phyloP scores from a whole-genome alignment of 225 moss, liverwort and hornwort genomes.

The Bryum argenteum region DNA sequence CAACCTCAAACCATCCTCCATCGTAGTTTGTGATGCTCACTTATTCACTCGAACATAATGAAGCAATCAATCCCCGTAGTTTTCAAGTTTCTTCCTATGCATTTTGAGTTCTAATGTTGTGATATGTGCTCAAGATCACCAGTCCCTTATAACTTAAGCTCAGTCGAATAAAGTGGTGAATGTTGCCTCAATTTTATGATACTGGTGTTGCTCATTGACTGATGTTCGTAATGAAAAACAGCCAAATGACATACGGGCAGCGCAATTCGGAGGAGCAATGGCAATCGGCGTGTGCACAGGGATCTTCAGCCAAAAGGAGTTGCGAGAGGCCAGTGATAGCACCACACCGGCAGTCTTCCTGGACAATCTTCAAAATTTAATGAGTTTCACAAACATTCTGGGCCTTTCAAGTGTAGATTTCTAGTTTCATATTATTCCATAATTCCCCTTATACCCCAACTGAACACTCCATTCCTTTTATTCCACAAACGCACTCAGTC shows the following conservation, averaged over 20 bases:
- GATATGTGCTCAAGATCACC: too few relatives aligned
- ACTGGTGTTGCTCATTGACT: too few relatives aligned
- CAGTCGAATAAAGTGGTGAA: too few relatives aligned
- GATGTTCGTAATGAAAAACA: slow-evolving; percentile 34
- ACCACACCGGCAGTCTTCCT: slow-evolving; percentile 62
- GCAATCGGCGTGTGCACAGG: slow-evolving; percentile 91
- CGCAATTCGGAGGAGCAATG: slow-evolving; percentile 82
- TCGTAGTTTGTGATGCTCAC: slow-evolving; percentile 12
- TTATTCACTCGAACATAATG: not conserved
- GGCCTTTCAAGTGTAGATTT: slow-evolving; percentile 50
- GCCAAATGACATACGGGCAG: slow-evolving; percentile 89
- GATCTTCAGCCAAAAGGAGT: slow-evolving; percentile 64
- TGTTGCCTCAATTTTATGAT: slow-evolving; percentile 4
- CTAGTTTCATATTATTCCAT: slow-evolving; percentile 20
- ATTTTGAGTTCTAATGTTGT: too few relatives aligned
- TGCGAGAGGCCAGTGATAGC: slow-evolving; percentile 69
- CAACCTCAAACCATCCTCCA: not conserved
- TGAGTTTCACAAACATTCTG: slow-evolving; percentile 43
- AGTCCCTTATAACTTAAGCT: too few relatives aligned
- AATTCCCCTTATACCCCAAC: slow-evolving; percentile 6
- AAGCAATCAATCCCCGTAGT: not conserved
- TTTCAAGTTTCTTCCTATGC: too few relatives aligned
- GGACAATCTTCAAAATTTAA: slow-evolving; percentile 62
- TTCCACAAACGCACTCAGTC: too few relatives aligned
- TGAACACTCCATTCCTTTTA: too few relatives aligned